Conservation (phyloP, 306 rosid species). For the Pterocarpus macrocarpus region DNA sequence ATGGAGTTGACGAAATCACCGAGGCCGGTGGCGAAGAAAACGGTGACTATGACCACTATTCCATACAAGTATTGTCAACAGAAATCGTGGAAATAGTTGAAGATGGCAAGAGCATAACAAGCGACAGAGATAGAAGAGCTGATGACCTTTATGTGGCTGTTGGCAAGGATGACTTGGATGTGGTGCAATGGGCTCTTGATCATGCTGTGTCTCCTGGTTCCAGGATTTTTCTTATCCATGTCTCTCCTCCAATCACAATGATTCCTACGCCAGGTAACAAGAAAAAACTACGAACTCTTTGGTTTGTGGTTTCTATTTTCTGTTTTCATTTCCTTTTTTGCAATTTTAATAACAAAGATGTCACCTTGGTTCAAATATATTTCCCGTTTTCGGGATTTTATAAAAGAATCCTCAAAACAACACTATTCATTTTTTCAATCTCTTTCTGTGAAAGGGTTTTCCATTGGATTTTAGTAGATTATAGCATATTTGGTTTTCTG, state of each 20-base stretch:
- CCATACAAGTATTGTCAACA: conserved; percentile 49
- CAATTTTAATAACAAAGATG: neutral
- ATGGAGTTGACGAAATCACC: conserved; percentile 4
- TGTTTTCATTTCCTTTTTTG: too few species aligned
- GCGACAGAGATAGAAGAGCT: conserved; percentile 41
- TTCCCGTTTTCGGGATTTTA: too few species aligned
- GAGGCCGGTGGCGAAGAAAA: neutral
- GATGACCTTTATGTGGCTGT: conserved; percentile 80
- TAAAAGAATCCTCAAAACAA: too few species aligned
- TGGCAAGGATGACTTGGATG: conserved; percentile 76
- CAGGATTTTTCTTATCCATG: conserved; percentile 76
- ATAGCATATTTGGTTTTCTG: too few species aligned
- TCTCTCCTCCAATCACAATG: conserved; percentile 70
- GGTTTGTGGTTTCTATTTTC: neutral
- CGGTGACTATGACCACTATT: conserved; percentile 1
- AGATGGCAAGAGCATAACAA: conserved; percentile 53
- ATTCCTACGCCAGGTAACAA: conserved; percentile 80
- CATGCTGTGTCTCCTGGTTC: conserved; percentile 69
- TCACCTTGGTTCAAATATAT: too few species aligned
- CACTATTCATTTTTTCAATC: neutral
- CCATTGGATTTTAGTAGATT: neutral
- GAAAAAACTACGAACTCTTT: too few species aligned
- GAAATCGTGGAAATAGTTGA: conserved; percentile 76
- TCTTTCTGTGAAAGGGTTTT: neutral
- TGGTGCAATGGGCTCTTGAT: conserved; percentile 78